Base-by-base conservation (phyloP, 2,329 filamentous ascomycete genomes). In the Fusarium kyushuense region DNA sequence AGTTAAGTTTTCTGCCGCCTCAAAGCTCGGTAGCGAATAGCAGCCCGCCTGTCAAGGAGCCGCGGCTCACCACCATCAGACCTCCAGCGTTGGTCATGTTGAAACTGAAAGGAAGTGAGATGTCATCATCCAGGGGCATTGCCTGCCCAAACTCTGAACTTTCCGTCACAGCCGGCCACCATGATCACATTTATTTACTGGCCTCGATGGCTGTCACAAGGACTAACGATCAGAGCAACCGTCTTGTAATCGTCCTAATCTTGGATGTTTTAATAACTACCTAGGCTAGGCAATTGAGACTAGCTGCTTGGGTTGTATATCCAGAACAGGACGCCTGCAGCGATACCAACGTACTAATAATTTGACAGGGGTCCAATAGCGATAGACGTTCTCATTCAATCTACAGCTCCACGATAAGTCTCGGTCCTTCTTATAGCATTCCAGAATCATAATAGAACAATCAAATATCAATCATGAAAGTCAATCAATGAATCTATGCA, bases 41-140 rank as follows among this genome's bases (percentile, higher is more conserved):
- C 27, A 63, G 23, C n/a, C n/a, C n/a, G 29, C 47, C 33, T 43
- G 35, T 17, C 40, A 58, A 54, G 53, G 45, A 30, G 32, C 52
- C 54, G 49, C 36, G 53, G 58, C 43, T 70, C 62, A 56, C 48
- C 62, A 68, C 56, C 53, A 58, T 59, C 53, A 67, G 45, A 63
- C 58, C 51, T 58, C 27, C 46, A 46, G 33, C 49, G 33, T 51
- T 69, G 42, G 48, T 46, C 36, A 56, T 56, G 45, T 55, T 62
- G 60, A 57, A 69, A 58, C 52, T 27, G 41, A 56, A 59, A 38
- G 35, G 49, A 59, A 55, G 61, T 56, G 58, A 63, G 53, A 69
- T 69, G 67, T 64, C 54, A 69, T 69, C 67, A 69, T 64, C 54
- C 63, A 69, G 57, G 66, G 67, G 67, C 57, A 69, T 58, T 58